Percentiles rank a stretch among this genome's conserved stretches.
Conservation (phyloP, 192 early-diverging fungal species). For the Pecoramyces ruminantium region DNA sequence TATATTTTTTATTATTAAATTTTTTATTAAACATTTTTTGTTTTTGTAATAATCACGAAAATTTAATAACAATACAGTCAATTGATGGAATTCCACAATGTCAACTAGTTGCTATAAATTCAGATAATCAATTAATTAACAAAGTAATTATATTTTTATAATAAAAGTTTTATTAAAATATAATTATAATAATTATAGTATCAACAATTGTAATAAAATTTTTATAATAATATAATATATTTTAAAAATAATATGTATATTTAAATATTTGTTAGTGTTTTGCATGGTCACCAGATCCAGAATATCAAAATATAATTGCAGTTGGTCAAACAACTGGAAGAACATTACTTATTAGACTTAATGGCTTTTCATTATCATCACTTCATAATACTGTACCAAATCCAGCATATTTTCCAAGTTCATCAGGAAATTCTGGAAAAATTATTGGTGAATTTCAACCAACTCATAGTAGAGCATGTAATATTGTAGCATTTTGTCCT, state of each 20-base stretch:
- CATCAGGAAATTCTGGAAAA: neutral
- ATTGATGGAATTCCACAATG: neutral
- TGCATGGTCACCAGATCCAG: slow-evolving; percentile 4
- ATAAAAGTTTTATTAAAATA: too few species aligned
- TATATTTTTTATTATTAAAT: too few species aligned
- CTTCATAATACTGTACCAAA: neutral
- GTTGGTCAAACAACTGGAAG: slow-evolving; percentile 1
- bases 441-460: slow-evolving; percentile 6
- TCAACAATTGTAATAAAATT: too few species aligned
- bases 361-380: neutral
- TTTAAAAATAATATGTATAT: too few species aligned
- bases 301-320: neutral
- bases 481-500: slow-evolving; percentile 52
- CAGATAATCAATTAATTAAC: neutral
- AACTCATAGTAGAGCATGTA: slow-evolving; percentile 39
- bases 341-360: slow-evolving; percentile 1
- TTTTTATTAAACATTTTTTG: too few species aligned
- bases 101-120: slow-evolving; percentile 1
- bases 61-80: neutral
- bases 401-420: neutral
- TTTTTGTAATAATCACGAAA: too few species aligned
- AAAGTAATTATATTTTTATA: neutral
- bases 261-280: too few species aligned
- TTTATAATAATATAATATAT: neutral
- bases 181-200: too few species aligned